Evolutionary conservation across 208 protist species (phyloP).

Genomic region (Endotrypanum monterogeii): DNA sequence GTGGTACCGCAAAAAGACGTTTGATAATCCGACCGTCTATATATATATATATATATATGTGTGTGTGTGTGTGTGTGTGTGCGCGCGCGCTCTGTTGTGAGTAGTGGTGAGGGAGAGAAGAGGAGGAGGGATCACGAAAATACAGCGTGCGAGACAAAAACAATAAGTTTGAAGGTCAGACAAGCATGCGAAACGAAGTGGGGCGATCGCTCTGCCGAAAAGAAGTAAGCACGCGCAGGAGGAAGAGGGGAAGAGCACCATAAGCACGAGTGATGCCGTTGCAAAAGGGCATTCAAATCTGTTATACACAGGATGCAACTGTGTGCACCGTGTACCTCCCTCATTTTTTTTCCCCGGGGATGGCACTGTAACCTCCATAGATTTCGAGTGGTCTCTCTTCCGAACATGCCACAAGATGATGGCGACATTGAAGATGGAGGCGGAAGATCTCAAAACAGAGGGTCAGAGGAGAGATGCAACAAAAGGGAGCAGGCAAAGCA

Average conservation of each 20-base stretch:
- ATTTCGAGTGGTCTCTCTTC: background rate
- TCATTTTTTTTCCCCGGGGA: background rate
- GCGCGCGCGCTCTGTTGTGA: background rate
- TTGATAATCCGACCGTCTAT: too few species aligned
- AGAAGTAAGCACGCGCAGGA: background rate
- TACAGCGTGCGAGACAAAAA: slow-evolving; percentile 4
- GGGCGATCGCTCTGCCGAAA: background rate
- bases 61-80: too few species aligned
- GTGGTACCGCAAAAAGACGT: too few species aligned
- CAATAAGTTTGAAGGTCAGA: background rate
- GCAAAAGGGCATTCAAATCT: background rate
- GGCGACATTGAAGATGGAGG: background rate
- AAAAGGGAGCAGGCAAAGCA: too few species aligned
- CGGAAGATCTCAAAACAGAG: background rate
- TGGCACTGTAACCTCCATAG: background rate
- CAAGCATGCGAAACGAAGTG: background rate
- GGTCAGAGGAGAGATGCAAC: background rate
- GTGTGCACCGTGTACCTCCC: too few species aligned
- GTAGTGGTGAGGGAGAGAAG: background rate
- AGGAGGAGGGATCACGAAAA: background rate
- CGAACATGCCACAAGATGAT: background rate
- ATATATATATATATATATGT: too few species aligned
- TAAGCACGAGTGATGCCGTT: background rate
- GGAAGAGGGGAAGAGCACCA: background rate
- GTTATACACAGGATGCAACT: background rate